Evolutionary conservation across 2,329 filamentous ascomycete genomes (phyloP).

Genomic region (Penicillium sp.): DNA sequence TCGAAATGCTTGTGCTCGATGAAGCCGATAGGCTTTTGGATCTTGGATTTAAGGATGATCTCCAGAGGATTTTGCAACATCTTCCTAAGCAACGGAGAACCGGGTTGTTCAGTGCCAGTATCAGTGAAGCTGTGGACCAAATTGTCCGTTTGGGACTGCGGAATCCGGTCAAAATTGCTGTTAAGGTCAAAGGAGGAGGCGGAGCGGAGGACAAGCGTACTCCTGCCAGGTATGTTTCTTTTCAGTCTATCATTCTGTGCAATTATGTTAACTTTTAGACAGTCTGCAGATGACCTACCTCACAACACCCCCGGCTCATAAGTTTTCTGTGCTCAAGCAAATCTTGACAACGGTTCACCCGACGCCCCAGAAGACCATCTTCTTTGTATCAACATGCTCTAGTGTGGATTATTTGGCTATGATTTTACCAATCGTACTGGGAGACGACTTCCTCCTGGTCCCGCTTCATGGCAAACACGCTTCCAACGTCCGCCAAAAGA

Average conservation of each 20-base stretch:
- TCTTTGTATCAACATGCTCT: constrained; percentile 92
- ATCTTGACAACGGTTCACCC: constrained; percentile 71
- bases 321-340: constrained; percentile 71
- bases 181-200: constrained; percentile 79
- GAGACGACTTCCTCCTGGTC: constrained; percentile 67
- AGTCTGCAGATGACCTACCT: constrained; percentile 89
- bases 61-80: constrained; percentile 79
- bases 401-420: constrained; percentile 93
- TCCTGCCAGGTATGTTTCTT: constrained; percentile 63
- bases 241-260: background rate
- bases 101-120: constrained; percentile 89
- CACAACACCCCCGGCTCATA: constrained; percentile 72
- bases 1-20: constrained; percentile 89
- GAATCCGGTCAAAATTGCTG: constrained; percentile 92
- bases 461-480: constrained; percentile 91
- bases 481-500: constrained; percentile 82
- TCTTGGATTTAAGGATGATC: constrained; percentile 87
- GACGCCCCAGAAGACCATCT: constrained; percentile 78
- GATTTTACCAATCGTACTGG: constrained; percentile 72
- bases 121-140: constrained; percentile 93
- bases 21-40: constrained; percentile 93
- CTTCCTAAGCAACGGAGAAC: constrained; percentile 92
- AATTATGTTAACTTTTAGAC: constrained; percentile 15
- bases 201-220: constrained; percentile 82
- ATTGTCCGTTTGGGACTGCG: constrained; percentile 88